Conservation (phyloP, 257 asterid species). For the Solanum acaule region DNA sequence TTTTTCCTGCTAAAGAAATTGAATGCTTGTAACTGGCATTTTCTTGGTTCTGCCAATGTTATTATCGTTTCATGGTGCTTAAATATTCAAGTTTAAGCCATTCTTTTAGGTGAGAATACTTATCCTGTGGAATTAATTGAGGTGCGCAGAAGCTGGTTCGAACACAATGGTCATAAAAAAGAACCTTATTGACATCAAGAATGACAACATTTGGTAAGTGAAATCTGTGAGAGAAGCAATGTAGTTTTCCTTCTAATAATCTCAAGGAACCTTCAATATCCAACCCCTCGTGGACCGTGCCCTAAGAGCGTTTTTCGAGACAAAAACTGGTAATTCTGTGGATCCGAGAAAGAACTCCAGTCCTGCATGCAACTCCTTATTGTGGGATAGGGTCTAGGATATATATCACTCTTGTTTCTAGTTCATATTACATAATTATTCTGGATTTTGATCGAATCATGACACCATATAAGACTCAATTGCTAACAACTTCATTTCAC, state of each 20-base stretch:
- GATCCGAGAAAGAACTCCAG: not conserved
- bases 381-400: no score
- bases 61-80: not conserved
- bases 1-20: not conserved
- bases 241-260: no score
- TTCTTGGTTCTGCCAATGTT: not conserved
- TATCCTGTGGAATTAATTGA: no score
- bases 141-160: accelerated
- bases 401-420: not conserved
- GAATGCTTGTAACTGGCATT: not conserved
- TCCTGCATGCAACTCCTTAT: not conserved
- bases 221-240: no score
- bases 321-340: not conserved
- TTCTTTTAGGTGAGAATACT: not conserved
- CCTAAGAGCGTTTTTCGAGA: not conserved
- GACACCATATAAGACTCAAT: not conserved
- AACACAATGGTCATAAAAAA: no score
- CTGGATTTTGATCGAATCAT: not conserved
- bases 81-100: not conserved
- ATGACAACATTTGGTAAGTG: no score
- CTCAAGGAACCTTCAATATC: no score
- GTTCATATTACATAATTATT: no score
- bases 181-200: no score
- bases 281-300: no score
- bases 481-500: not conserved